Evolutionary conservation across 106 monocot species (phyloP).

Genomic region (Chionographis japonica): DNA sequence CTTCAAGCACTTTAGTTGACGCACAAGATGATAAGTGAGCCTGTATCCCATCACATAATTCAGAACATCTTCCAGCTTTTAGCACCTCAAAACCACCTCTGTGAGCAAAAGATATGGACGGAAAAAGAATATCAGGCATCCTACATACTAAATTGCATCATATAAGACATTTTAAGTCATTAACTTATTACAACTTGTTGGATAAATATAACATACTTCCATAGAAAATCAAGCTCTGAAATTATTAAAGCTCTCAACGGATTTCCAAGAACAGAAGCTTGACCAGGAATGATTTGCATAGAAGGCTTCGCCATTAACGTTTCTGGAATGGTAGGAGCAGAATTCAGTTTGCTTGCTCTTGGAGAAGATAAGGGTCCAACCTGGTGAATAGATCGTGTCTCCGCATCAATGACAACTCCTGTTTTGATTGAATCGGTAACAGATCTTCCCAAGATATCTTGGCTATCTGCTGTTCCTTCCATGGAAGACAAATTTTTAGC

Average conservation of each 20-base stretch:
- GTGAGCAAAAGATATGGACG: slow-evolving; percentile 6
- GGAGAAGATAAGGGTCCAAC: background rate
- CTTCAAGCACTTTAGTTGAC: slow-evolving; percentile 58
- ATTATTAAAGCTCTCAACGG: slow-evolving; percentile 34
- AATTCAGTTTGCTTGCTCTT: background rate
- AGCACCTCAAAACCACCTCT: slow-evolving; percentile 84
- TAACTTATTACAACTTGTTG: background rate
- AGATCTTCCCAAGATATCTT: slow-evolving; percentile 9
- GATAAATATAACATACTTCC: slow-evolving; percentile 66
- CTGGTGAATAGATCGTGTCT: slow-evolving; percentile 3
- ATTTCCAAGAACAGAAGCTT: slow-evolving; percentile 4
- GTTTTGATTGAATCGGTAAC: slow-evolving; percentile 10
- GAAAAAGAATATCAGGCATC: slow-evolving; percentile 2
- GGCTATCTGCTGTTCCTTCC: slow-evolving; percentile 22
- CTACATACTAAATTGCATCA: background rate
- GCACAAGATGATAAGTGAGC: slow-evolving; percentile 81
- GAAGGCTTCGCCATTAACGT: slow-evolving; percentile 10
- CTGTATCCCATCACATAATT: slow-evolving; percentile 68
- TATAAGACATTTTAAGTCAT: background rate
- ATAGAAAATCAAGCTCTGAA: slow-evolving; percentile 65
- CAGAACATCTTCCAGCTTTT: slow-evolving; percentile 30
- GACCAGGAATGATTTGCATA: slow-evolving; percentile 10
- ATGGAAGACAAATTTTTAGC: background rate
- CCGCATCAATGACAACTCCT: slow-evolving; percentile 7
- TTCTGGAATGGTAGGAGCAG: slow-evolving; percentile 11